Base-by-base conservation (phyloP, 2,329 filamentous ascomycete species). In the Nemania sp. region DNA sequence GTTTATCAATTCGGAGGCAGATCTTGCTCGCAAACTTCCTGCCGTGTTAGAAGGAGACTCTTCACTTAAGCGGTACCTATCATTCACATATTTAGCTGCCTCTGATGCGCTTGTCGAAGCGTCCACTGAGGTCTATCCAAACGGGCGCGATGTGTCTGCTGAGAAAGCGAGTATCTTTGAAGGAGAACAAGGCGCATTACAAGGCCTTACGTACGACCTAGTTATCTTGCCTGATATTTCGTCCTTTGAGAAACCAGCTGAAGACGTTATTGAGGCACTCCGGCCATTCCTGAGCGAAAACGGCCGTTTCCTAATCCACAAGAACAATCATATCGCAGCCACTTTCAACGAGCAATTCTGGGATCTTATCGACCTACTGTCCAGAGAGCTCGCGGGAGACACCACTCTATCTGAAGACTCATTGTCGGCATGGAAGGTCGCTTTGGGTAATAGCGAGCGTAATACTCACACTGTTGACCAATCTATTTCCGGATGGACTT, bases 31-130 rank as follows among this genome's bases (percentile, higher is more conserved):
- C 58, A 59, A 49, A 13, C 59, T 68, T 47, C 66, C 64, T 22
- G 53, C 61, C 5, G 27, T 63, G 24, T 35, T 70, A 18, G 53
- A 66, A 29, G 64, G 66, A 45, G 55, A 68, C 26, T 65, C 57
- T 3, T 67, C 60, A 3, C 62, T 64, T 3, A 63, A 67, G 41
- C 64, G 55, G 20, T 65, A 63, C 38, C 59, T 7, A 20, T 64
- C 64, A 10, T 68, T 62, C 57, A 68, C 66, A 2, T 67, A 67
- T 22, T 38, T 64, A 8, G 58, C 59, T 49, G 41, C 60, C 29
- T 59, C 65, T 41, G 60, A 67, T 29, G 65, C 53, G 49, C 65
- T 67, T 20, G 52, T 59, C 47, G 53, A 67, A 24, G 65, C 65
- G 27, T 52, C 65, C 11, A 22, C 60, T 15, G 49, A 64, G 10